Conservation (phyloP, 2,329 filamentous ascomycete species). For the Dothistroma septosporum region DNA sequence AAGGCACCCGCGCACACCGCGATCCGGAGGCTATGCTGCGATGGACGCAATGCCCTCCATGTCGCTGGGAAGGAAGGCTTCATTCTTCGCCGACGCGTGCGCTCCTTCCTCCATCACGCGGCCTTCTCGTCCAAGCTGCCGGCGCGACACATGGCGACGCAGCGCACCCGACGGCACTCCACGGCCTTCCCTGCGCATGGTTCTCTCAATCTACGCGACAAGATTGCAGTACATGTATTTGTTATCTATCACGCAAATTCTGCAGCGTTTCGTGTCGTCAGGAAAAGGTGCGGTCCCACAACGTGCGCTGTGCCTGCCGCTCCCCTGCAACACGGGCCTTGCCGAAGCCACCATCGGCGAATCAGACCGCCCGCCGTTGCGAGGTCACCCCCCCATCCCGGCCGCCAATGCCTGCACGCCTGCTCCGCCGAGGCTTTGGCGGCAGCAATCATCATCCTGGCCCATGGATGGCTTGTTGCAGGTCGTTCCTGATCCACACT, state of each 20-base stretch:
- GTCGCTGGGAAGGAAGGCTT: no score
- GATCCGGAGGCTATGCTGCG: neutral
- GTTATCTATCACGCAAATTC: conserved; percentile 12
- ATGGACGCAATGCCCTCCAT: no score
- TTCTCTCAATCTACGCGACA: conserved; percentile 16
- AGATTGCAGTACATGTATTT: conserved; percentile 10
- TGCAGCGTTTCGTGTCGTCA: conserved; percentile 12
- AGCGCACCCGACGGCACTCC: no score
- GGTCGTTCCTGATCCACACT: conserved; percentile 9
- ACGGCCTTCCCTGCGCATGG: conserved; percentile 6
- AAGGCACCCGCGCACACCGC: no score
- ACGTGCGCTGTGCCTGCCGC: conserved; percentile 1
- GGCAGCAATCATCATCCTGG: neutral
- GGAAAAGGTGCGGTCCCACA: conserved; percentile 17
- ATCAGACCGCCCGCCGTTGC: neutral
- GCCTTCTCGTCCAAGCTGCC: neutral
- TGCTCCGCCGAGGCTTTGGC: conserved; percentile 2
- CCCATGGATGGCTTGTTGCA: conserved; percentile 8
- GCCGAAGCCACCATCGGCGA: conserved; percentile 4
- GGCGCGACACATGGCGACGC: conserved; percentile 1
- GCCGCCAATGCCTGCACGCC: neutral
- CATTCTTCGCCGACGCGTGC: neutral
- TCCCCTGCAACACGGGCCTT: conserved; percentile 6
- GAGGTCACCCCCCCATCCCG: no score
- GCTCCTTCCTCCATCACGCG: neutral